Evolutionary conservation across 108 stramenopile species (phyloP), one percentile per base, ranked within the genome.

Genomic region (Stephanodiscus triporus): DNA sequence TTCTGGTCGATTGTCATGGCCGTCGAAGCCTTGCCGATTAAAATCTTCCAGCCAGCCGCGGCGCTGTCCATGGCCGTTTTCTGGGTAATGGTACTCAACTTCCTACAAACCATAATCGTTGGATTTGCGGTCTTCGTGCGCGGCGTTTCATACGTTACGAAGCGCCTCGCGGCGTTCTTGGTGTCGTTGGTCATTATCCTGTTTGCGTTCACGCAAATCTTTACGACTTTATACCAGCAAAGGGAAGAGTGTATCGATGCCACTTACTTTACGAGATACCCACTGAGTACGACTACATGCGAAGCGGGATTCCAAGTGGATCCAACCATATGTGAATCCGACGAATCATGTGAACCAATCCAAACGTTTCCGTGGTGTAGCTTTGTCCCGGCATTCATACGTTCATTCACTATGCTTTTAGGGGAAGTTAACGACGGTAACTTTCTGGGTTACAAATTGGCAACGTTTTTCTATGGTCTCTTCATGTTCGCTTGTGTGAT

Each of bases 181-280:
- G 43, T 89, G 63, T 84, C 90, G 49, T 84, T 94, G 17, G 70
- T 75, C 29, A 85, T 90, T 48, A 91, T 91, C 40, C 73, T 94
- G 72, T 34, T 94, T 29, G 87, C 87, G 0, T 94, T 94, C 78
- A 86, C 91, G 2, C 89, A 90, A 68, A 91, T 91, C 78, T 94
- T 94, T 58, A 87, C 66, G 55, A 85, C 89, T 30, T 48, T 91
- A 27, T 91, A 81, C 73, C 74, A 68, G 26, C 78, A 90, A 49
- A 63, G 62, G 8, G 76, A 63, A 0, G 43, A 85, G 4, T 88
- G 87, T 55, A 48, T 19, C 16, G 7, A 37, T 22, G 43, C 62
- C 45, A 37, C 17, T 6, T 66, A 66, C 38, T 60, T 55, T 51
- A 11, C 38, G 27, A 9, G 40, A 42, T 42, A 9, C 9, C 40